phyloP scores from a whole-genome alignment of 192 early-diverging fungal species.

The Coemansia sp. region DNA sequence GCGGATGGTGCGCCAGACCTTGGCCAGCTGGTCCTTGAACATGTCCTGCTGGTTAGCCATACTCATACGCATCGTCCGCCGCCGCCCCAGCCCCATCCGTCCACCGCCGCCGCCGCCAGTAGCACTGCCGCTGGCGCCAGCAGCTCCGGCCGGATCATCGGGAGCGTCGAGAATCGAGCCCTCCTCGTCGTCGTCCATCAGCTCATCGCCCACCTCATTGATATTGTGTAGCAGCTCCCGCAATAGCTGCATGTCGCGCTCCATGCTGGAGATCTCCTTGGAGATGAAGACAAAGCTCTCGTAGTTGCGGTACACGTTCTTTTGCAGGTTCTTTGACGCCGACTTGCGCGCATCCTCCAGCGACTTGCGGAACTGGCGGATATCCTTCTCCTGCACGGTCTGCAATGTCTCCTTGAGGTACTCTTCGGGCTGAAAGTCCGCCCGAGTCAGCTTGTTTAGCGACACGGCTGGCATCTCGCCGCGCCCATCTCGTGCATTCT shows the following conservation, averaged over 20 bases:
- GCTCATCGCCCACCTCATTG: constrained; percentile 53
- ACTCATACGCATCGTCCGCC: constrained; percentile 48
- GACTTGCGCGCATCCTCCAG: constrained; percentile 55
- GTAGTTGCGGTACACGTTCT: constrained; percentile 71
- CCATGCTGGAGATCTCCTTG: constrained; percentile 70
- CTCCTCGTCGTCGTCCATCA: constrained; percentile 44
- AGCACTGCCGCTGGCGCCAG: not conserved
- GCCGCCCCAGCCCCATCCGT: constrained; percentile 10
- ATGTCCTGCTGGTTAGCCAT: constrained; percentile 50
- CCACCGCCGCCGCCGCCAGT: not conserved
- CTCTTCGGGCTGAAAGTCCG: constrained; percentile 35
- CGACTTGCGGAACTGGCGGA: constrained; percentile 47
- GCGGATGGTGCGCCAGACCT: constrained; percentile 42
- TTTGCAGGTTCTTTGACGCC: constrained; percentile 57
- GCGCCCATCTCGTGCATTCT: not conserved
- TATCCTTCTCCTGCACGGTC: constrained; percentile 16
- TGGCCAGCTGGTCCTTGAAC: constrained; percentile 49
- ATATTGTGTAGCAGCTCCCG: constrained; percentile 57
- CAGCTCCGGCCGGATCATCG: not conserved
- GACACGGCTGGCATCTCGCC: constrained; percentile 26
- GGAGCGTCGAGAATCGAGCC: constrained; percentile 13
- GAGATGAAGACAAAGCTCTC: constrained; percentile 70
- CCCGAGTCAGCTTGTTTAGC: constrained; percentile 28
- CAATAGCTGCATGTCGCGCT: constrained; percentile 63
- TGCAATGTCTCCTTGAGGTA: constrained; percentile 36